Base-by-base conservation (phyloP, 768 basidiomycete genomes). In the Agaricus sinodeliciosus region DNA sequence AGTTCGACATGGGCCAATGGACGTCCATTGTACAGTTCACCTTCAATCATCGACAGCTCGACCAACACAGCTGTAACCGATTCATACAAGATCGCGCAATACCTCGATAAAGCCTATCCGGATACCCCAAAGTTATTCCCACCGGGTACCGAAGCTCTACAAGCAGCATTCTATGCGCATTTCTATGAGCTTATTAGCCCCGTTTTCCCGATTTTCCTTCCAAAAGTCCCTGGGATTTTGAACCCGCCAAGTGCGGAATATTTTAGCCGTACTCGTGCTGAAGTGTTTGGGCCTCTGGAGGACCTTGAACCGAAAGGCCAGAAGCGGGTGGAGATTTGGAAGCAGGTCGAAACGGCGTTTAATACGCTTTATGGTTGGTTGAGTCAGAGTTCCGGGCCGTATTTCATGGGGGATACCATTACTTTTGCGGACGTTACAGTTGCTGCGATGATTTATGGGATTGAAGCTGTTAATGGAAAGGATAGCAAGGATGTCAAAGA, bases 51-150 rank as follows among this genome's bases (percentile, higher is more conserved):
- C 48, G 77, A 79, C 59, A 68, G 68, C 0, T 57, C 58, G 42
- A 73, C 74, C 18, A 59, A 62, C 6, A 54, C 55, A 0, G 46
- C 60, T 5, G 42, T 77, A 19, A 50, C 65, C 9, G 72, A 79
- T 15, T 74, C 75, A 0, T 51, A 64, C 26, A 57, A 50, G 46
- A 78, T 78, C 51, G 75, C 69, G 0, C 54, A 67, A 12, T 77
- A 79, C 60, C 65, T 78, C 51, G 77, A 78, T 43, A 62, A 67
- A 2, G 59, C 62, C 1, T 79, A 74, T 62, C 71, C 74, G 0
- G 59, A 65, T 35, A 65, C 67, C 0, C 71, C 68, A 0, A 50
- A 46, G 4, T 61, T 76, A 5, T 47, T 74, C 44, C 71, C 67
- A 0, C 36, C 51, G 8, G 68, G 68, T n/a, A 67, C 68, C 0